phyloP scores from a whole-genome alignment of 257 asterid species.

The Solanum acaule region DNA sequence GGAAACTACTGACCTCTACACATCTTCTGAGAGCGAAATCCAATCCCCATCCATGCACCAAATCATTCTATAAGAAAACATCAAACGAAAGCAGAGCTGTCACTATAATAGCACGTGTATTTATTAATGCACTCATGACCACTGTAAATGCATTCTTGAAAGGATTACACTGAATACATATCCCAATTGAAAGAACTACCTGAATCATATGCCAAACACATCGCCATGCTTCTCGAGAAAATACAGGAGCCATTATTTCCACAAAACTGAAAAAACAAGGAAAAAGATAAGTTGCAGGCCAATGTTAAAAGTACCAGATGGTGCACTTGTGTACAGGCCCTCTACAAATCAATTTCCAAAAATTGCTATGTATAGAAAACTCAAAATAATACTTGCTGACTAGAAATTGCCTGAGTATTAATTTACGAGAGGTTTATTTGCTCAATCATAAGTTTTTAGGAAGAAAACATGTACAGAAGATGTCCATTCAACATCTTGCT shows the following conservation, averaged over 20 bases:
- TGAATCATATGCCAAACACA: conserved; percentile 99
- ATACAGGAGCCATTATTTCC: conserved; percentile 99
- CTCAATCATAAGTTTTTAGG: not conserved
- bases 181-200: conserved; percentile 32
- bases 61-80: conserved; percentile 64
- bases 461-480: not conserved
- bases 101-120: not conserved
- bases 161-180: not conserved
- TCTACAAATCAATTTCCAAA: not conserved
- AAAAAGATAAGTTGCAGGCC: not conserved
- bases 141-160: not conserved
- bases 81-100: not conserved
- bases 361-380: not conserved
- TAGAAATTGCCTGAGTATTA: not conserved
- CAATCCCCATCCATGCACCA: conserved; percentile 99
- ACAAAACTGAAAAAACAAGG: conserved; percentile 60
- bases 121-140: not conserved
- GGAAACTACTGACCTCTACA: conserved; percentile 56
- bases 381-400: not conserved
- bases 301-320: not conserved
- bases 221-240: conserved; percentile 97
- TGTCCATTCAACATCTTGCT: not conserved
- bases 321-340: not conserved
- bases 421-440: not conserved
- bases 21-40: conserved; percentile 98